Evolutionary conservation across 2,329 filamentous ascomycete species (phyloP).

Genomic region (Ceratocystis papillata): DNA sequence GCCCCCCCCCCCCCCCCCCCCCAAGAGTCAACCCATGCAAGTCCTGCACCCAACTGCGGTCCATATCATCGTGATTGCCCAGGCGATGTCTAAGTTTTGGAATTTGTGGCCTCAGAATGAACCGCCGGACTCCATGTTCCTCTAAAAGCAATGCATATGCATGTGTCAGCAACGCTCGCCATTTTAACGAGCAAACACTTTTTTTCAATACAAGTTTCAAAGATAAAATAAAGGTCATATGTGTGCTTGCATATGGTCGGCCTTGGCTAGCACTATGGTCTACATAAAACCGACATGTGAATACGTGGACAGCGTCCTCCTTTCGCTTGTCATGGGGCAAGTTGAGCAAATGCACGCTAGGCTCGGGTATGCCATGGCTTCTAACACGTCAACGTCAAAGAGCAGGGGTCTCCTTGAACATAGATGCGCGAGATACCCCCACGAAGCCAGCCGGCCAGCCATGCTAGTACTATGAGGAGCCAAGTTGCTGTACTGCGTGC

Average conservation of each 20-base stretch:
- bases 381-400: constrained; percentile 7
- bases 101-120: not conserved
- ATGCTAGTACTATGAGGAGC: not conserved
- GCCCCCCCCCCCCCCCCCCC: not conserved
- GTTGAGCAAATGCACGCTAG: not conserved
- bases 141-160: not conserved
- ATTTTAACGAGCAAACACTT: not conserved
- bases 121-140: not conserved
- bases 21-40: not conserved
- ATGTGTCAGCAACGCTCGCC: not conserved
- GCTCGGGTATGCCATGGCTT: not conserved
- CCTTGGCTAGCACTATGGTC: not conserved
- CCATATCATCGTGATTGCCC: not conserved
- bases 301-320: constrained; percentile 3
- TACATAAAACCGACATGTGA: not conserved
- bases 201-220: not conserved
- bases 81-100: not conserved
- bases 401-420: not conserved
- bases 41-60: not conserved
- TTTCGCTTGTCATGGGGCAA: constrained; percentile 2
- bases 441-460: not conserved
- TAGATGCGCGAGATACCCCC: not conserved
- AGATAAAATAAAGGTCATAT: not conserved
- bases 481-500: not conserved
- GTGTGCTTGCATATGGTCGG: not conserved